Base-by-base conservation (phyloP, 805 yeast species). In the Teunomyces lycoperdinae region DNA sequence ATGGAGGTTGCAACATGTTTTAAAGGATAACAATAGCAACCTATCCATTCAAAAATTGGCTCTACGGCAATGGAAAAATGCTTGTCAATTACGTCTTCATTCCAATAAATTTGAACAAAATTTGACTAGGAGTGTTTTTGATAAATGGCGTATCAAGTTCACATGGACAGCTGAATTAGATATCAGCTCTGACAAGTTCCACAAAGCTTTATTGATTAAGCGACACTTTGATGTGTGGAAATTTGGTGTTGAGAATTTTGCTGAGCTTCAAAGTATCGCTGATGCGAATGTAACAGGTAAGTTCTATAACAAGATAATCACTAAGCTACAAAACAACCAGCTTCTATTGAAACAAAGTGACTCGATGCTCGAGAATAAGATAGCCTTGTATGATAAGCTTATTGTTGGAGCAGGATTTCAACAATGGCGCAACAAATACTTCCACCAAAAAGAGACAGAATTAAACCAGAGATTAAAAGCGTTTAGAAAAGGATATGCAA, bases 361-460 rank as follows among this genome's bases (percentile, higher is more conserved):
- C 5, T 14, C 34, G 4, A 27, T 32, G 9, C 14, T 17, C 20
- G 9, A 7, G 5, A 30, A 11, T 11, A 20, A 24, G 17, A 16
- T 29, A 6, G 13, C n/a, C 2, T 42, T 52, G 16, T 33, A 46
- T 11, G 39, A 49, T 2, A 42, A 44, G 24, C 30, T 49, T 11
- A 27, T 43, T 3, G 20, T 53, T 8, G 39, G 33, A n/a, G 34
- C 45, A 3, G 34, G 42, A 3, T 38, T 61, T 3, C 28, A 38
- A 8, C 40, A 24, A 16, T 71, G 76, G 76, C 58, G 58, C 40
- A 33, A 45, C 0, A 44, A 45, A 2, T 62, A 60, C 46, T 52
- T 55, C 4, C 30, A 38, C 9, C 49, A 48, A 26, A 68, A 61
- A 49, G 68, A 67, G 33, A 39, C 29, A 5, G 38, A 49, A 7